Evolutionary conservation across 164 flowering plant genomes (phyloP), one percentile per base, ranked within the genome.

Genomic region (Tetracentron sinense): DNA sequence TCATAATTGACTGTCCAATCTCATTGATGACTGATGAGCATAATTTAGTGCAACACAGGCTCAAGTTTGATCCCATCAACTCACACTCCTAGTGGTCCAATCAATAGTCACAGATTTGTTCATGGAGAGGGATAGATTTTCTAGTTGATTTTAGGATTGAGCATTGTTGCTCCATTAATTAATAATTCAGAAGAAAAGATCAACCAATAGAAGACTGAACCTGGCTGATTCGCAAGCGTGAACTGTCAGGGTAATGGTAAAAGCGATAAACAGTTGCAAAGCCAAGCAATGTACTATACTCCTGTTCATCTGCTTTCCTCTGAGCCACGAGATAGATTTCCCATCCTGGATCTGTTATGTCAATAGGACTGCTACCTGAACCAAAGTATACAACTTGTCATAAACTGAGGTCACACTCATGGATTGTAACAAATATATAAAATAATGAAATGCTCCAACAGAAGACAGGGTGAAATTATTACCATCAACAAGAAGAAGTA

Each of bases 401-500:
- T 25, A 33, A 42, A 60, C 42, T 23, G 29, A 20, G 21, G 22
- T 31, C 11, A 69, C 49, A 16, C 28, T 38, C 14, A 21, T 26
- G 14, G 17, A 22, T 60, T 57, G 11, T 19, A 30, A 46, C 7
- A 7, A 47, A 21, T 17, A 47, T n/a, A n/a, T n/a, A n/a, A n/a
- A 23, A 56, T 17, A 47, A 35, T 27, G 19, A 42, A 29, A 51
- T 52, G 31, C 52, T 20, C 20, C n/a, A 20, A 54, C 30, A 10
- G 15, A 57, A 55, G 58, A 52, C 19, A 25, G 22, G 21, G 61
- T 26, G 17, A 54, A 22, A 31, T 51, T 42, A 42, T 68, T 79
- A 90, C 99, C 99, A 77, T 92, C 97, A 52, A 95, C 82, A 55
- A 92, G 87, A 60, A 95, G 96, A 56, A 92, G 96, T 60, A 83